Percentiles rank a stretch among this genome's conserved stretches.
Evolutionary conservation across 306 rosid genomes (phyloP).

Genomic region (Cicer bijugum): DNA sequence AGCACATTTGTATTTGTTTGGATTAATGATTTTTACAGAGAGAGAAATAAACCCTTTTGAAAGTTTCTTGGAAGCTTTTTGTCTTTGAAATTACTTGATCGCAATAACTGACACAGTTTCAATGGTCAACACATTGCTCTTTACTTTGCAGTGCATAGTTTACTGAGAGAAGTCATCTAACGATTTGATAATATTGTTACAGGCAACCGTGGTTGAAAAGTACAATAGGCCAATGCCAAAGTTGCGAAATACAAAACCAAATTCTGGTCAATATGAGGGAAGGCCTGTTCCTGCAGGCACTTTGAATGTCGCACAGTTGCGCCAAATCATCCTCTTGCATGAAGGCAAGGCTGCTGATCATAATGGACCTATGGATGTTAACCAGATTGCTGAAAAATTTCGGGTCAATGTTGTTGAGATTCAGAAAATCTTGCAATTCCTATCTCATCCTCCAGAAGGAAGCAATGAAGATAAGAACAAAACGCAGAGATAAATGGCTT

Average conservation of each 20-base stretch:
- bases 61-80: neutral
- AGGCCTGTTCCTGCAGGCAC: slow-evolving; percentile 72
- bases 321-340: slow-evolving; percentile 70
- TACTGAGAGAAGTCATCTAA: slow-evolving; percentile 5
- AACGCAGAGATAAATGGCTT: slow-evolving; percentile 30
- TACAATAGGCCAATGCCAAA: slow-evolving; percentile 78
- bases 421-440: slow-evolving; percentile 64
- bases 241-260: slow-evolving; percentile 68
- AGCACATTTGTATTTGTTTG: neutral
- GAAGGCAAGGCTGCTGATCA: slow-evolving; percentile 87
- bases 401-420: slow-evolving; percentile 60
- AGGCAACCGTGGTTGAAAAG: slow-evolving; percentile 80
- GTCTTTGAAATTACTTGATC: neutral
- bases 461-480: slow-evolving; percentile 49
- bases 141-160: slow-evolving; percentile 1
- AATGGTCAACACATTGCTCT: slow-evolving; percentile 24
- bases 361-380: slow-evolving; percentile 67
- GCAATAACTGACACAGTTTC: neutral
- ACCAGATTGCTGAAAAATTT: slow-evolving; percentile 70
- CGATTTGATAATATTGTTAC: slow-evolving; percentile 33
- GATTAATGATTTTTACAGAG: slow-evolving; percentile 18
- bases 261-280: slow-evolving; percentile 70
- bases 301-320: slow-evolving; percentile 77
- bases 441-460: slow-evolving; percentile 76
- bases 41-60: neutral